Percentiles rank a stretch among this genome's conserved stretches.
These are phyloP conservation scores for Dendrothele bispora DNA, from an alignment of 768 basidiomycete species.

Conservation along the genomic window DNA sequence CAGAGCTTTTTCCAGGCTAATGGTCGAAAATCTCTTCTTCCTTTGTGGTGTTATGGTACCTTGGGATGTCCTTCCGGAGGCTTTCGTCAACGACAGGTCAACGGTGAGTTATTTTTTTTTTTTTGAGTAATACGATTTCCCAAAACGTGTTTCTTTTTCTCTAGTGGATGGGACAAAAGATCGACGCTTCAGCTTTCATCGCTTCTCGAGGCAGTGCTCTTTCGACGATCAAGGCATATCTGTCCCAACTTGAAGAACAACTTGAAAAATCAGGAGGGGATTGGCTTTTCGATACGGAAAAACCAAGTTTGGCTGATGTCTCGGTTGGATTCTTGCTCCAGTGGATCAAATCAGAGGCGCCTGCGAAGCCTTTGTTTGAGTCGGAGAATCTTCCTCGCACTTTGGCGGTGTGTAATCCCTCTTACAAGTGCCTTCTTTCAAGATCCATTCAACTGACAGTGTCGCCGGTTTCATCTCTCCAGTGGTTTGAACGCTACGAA, in stretches of 20 bases:
- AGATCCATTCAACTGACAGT: no score
- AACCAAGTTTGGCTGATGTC: constrained; percentile 52
- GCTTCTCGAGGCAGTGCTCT: constrained; percentile 29
- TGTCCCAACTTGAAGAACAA: constrained; percentile 40
- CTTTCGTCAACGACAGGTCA: constrained; percentile 50
- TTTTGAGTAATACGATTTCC: no score
- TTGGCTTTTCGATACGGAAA: constrained; percentile 57
- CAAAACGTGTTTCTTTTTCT: no score
- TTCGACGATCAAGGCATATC: constrained; percentile 44
- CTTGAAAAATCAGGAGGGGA: constrained; percentile 52
- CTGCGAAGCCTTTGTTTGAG: constrained; percentile 37
- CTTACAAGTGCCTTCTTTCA: neutral
- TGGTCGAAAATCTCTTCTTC: constrained; percentile 46
- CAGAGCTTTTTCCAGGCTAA: constrained; percentile 47
- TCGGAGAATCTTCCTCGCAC: constrained; percentile 35
- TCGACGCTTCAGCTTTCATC: constrained; percentile 36
- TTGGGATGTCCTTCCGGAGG: constrained; percentile 45
- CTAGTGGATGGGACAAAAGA: constrained; percentile 35
- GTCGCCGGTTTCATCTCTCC: no score
- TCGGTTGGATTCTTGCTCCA: constrained; percentile 47
- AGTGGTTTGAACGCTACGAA: constrained; percentile 52
- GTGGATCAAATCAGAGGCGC: constrained; percentile 42
- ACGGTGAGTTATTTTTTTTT: constrained; percentile 41
- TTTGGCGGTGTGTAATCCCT: constrained; percentile 35
- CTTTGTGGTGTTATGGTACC: constrained; percentile 40